phyloP scores from a whole-genome alignment of 805 yeast species.

The Lachancea kluyveri region DNA sequence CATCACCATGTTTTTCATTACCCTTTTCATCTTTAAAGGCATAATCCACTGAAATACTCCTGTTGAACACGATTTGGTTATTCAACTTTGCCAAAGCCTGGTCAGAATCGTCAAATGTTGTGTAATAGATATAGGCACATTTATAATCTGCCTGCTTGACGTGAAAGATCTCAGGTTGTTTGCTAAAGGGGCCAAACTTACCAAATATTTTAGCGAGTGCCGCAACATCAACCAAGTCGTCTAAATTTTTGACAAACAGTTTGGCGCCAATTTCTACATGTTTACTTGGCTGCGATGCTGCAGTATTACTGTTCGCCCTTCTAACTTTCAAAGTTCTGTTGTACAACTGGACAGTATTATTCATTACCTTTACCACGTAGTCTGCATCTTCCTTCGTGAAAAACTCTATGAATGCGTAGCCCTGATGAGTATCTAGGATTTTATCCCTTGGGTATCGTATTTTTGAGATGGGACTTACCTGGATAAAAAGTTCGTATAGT shows the following conservation, averaged over 20 bases:
- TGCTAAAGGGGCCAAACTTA: constrained; percentile 58
- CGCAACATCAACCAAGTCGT: constrained; percentile 56
- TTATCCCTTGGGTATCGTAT: constrained; percentile 78
- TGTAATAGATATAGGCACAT: constrained; percentile 60
- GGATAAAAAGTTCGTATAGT: constrained; percentile 76
- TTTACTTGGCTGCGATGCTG: constrained; percentile 15
- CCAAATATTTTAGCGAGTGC: constrained; percentile 45
- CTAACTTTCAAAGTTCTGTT: constrained; percentile 57
- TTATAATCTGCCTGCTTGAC: constrained; percentile 44
- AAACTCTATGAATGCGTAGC: constrained; percentile 84
- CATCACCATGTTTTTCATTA: constrained; percentile 67
- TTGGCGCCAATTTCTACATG: constrained; percentile 52
- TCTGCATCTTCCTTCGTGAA: constrained; percentile 53
- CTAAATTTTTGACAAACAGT: constrained; percentile 63
- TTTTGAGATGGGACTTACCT: constrained; percentile 70
- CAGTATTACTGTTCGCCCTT: constrained; percentile 34
- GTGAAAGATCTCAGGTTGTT: constrained; percentile 39
- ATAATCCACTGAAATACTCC: constrained; percentile 53
- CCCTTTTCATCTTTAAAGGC: constrained; percentile 58
- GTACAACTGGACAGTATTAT: constrained; percentile 48
- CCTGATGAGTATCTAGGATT: constrained; percentile 64
- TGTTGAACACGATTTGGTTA: constrained; percentile 63
- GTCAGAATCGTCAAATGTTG: constrained; percentile 63
- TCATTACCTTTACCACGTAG: constrained; percentile 56
- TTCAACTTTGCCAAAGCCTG: constrained; percentile 63